These are phyloP conservation scores for Boeremia lycopersici DNA, from an alignment of 2,329 filamentous ascomycete genomes.

Conservation along the genomic window DNA sequence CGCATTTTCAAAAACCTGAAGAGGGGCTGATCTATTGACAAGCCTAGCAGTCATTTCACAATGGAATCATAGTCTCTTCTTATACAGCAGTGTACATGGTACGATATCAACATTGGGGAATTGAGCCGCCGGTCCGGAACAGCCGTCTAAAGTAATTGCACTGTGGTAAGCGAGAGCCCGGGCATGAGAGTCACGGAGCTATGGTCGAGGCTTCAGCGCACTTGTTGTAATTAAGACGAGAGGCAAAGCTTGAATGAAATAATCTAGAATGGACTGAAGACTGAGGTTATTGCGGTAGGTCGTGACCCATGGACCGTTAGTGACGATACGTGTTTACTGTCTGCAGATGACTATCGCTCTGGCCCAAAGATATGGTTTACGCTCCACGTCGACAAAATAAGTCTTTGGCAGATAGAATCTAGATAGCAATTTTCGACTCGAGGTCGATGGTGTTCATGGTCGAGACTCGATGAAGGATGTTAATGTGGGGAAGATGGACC, in stretches of 20 bases:
- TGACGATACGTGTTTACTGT: no score
- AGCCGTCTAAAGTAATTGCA: conserved; percentile 17
- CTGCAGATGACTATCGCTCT: no score
- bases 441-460: no score
- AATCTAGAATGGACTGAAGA: not conserved
- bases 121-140: conserved; percentile 12
- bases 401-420: no score
- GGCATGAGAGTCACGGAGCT: not conserved
- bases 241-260: not conserved
- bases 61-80: not conserved
- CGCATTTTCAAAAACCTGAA: conserved; percentile 26
- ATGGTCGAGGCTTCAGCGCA: not conserved
- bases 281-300: not conserved
- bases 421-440: no score
- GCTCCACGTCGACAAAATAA: no score
- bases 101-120: not conserved
- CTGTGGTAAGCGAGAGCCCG: conserved; percentile 9
- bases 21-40: not conserved
- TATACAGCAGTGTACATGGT: conserved; percentile 1
- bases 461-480: not conserved
- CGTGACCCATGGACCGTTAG: no score
- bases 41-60: not conserved
- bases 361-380: no score
- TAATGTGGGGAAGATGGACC: not conserved
- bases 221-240: not conserved